Conservation (phyloP, 371 early-diverging fungal species). For the Mucor racemosus region DNA sequence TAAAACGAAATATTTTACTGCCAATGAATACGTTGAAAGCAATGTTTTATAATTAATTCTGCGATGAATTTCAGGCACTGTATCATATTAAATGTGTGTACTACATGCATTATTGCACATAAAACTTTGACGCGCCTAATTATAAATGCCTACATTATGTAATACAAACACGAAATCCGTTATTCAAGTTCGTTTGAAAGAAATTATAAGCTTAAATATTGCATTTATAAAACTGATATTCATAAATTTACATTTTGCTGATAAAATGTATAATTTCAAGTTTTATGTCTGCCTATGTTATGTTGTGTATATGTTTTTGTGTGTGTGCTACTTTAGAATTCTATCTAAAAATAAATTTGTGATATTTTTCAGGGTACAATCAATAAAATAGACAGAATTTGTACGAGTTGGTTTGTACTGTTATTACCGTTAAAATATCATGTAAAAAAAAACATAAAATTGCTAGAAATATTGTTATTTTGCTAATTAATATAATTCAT, state of each 20-base stretch:
- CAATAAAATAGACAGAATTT: not conserved
- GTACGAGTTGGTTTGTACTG: not conserved
- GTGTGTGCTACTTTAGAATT: not conserved
- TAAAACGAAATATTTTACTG: too few relatives aligned
- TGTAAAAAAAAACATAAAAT: not conserved
- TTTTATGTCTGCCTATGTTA: too few relatives aligned
- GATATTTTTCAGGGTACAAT: not conserved
- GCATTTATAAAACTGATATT: too few relatives aligned
- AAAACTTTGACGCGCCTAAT: conserved; percentile 3
- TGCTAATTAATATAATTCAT: too few relatives aligned
- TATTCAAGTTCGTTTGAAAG: too few relatives aligned
- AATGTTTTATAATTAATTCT: not conserved
- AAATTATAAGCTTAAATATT: too few relatives aligned
- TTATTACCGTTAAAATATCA: not conserved
- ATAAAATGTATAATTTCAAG: too few relatives aligned
- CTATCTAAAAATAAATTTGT: conserved; percentile 1
- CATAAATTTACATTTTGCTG: too few relatives aligned
- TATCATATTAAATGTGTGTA: not conserved
- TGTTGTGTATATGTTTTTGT: not conserved
- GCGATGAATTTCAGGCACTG: not conserved
- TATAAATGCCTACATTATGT: not conserved
- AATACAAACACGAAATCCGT: not conserved
- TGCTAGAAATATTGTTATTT: too few relatives aligned
- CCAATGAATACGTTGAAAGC: not conserved
- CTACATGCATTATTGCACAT: not conserved